These are phyloP conservation scores for Bipolaris gigantea DNA, from an alignment of 2,329 filamentous ascomycete genomes.

Conservation along the genomic window DNA sequence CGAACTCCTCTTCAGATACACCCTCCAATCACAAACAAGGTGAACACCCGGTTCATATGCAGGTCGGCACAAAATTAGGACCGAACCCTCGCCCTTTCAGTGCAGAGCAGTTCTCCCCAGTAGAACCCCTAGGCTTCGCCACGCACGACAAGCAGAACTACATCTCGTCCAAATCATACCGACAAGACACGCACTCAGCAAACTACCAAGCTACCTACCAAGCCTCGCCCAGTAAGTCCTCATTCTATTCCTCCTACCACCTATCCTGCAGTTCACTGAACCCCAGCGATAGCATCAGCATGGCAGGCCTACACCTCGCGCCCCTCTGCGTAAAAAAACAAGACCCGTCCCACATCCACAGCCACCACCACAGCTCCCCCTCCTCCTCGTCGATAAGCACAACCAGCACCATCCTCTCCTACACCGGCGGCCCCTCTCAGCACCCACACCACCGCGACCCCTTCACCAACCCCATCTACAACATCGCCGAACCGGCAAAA, in stretches of 20 bases:
- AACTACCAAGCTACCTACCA: background rate
- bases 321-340: background rate
- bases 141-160: background rate
- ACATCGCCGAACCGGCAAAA: background rate
- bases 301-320: background rate
- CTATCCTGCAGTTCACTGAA: background rate
- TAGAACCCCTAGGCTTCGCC: constrained; percentile 7
- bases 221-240: background rate
- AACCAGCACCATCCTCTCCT: constrained; percentile 1
- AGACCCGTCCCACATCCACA: background rate
- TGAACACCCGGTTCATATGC: background rate
- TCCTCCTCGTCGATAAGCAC: background rate
- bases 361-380: background rate
- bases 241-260: background rate
- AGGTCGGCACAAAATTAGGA: constrained; percentile 7
- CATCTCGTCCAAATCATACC: background rate
- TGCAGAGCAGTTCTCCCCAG: background rate
- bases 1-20: background rate
- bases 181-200: constrained; percentile 2
- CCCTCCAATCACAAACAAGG: background rate
- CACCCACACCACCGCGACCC: constrained; percentile 3
- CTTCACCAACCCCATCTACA: constrained; percentile 10
- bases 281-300: constrained; percentile 4
- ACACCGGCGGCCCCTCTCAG: constrained; percentile 4
- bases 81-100: constrained; percentile 11